Base-by-base conservation (phyloP, 768 basidiomycete species). In the Piloderma croceum region DNA sequence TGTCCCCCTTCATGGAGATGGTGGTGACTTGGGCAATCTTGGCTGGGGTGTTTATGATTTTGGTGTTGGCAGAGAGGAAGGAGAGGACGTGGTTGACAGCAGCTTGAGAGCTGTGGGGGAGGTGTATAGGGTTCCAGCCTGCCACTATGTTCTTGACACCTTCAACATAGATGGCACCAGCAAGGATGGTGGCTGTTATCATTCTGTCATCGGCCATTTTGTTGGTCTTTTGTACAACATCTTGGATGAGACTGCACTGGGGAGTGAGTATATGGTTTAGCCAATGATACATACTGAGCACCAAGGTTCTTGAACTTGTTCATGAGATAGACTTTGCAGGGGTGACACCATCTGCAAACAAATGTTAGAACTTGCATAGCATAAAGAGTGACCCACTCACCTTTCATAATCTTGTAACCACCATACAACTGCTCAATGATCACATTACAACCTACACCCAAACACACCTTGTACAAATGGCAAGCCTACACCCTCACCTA, bases 11-110 rank as follows among this genome's bases (percentile, higher is more conserved):
- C 9, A 87, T 79, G 19, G 82, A 85, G 63, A 96, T 94, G 51
- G 93, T 97, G n/a, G 93, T 93, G 48, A 98, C 94, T 67, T 97
- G 93, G 9, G 94, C 91, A 54, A 99, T 98, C 70, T 99, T 93
- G 20, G 90, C 89, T 12, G 86, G 89, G 29, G 94, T 99, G 47
- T 94, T 99, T 67, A 99, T 90, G 33, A 83, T 88, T 61, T 91
- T 84, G 51, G 94, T 82, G 62, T 97, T 82, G 13, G 78, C 63
- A 44, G 93, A 74, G 49, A 99, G 79, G 71, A 85, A 92, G 54
- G 86, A 77, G 48, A 97, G 84, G 52, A 99, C 91, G 49, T 86
- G 85, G 62, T 94, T 89, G 34, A 99, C 94, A 34, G 94, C 94
- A 9, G 90, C 89, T 60, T 99, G 94, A 7, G 93, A 82, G 38